Percentiles rank a stretch among this genome's conserved stretches.
phyloP scores from a whole-genome alignment of 2,329 filamentous ascomycete genomes.

The Elsinoe perseae region DNA sequence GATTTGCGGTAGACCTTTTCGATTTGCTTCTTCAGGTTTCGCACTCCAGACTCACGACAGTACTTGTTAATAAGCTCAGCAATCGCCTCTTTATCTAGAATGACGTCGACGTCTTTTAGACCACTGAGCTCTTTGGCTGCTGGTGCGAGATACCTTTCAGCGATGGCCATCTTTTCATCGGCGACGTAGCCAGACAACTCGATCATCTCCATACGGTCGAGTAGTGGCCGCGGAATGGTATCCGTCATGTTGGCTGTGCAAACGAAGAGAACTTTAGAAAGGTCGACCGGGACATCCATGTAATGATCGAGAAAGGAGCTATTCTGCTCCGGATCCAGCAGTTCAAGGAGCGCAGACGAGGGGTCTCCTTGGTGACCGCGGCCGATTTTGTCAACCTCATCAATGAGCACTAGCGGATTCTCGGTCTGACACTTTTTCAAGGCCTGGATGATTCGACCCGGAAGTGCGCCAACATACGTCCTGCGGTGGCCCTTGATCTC shows the following conservation, averaged over 20 bases:
- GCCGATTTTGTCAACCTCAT: constrained; percentile 97
- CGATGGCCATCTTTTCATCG: constrained; percentile 98
- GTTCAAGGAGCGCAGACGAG: constrained; percentile 82
- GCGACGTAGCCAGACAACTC: constrained; percentile 92
- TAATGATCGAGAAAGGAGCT: constrained; percentile 96
- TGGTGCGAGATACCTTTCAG: constrained; percentile 83
- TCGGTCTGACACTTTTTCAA: constrained; percentile 99
- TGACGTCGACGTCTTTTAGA: constrained; percentile 82
- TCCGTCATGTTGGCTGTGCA: constrained; percentile 99
- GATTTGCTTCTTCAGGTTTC: constrained; percentile 98
- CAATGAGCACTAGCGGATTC: constrained; percentile 91
- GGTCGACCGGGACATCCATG: constrained; percentile 93
- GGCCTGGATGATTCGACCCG: constrained; percentile 94
- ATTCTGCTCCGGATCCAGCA: constrained; percentile 96
- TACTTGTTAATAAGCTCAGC: constrained; percentile 98
- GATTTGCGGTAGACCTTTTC: constrained; percentile 98
- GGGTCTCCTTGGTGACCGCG: constrained; percentile 94
- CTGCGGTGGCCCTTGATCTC: constrained; percentile 97
- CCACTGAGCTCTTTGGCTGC: constrained; percentile 92
- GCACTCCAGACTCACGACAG: constrained; percentile 91
- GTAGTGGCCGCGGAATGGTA: constrained; percentile 84
- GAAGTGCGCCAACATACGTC: constrained; percentile 92
- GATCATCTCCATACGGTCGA: constrained; percentile 98
- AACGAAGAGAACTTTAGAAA: constrained; percentile 96
- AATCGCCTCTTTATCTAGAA: constrained; percentile 77